Conservation (phyloP, 768 basidiomycete species). For the Mycena crocata region DNA sequence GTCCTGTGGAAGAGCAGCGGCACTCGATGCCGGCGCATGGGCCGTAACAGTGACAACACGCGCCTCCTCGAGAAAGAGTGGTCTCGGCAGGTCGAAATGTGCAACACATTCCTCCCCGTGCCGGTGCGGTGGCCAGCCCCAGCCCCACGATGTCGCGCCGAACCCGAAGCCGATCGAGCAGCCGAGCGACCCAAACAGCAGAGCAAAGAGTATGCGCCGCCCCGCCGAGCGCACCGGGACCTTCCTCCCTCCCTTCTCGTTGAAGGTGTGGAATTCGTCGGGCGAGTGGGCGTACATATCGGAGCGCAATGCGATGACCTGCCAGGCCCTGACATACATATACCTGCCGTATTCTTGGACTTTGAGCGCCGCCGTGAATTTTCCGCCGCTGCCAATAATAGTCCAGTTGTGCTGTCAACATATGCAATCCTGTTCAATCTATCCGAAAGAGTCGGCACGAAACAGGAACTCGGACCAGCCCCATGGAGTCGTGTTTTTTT, state of each 20-base stretch:
- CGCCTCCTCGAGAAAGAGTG: constrained; percentile 17
- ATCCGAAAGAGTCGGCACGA: no score
- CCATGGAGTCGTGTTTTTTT: no score
- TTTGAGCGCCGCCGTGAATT: no score
- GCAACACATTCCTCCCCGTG: constrained; percentile 24
- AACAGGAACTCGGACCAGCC: no score
- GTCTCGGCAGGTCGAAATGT: constrained; percentile 23
- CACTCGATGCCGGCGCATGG: constrained; percentile 2
- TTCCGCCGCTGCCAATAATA: no score
- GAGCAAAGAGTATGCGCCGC: constrained; percentile 21
- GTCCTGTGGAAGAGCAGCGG: not conserved
- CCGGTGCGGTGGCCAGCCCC: not conserved
- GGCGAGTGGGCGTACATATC: constrained; percentile 18
- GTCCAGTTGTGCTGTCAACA: no score
- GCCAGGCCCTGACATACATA: not conserved
- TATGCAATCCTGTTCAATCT: no score
- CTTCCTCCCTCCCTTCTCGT: constrained; percentile 10
- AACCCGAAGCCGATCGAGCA: constrained; percentile 24
- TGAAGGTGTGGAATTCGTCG: not conserved
- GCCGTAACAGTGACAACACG: constrained; percentile 21
- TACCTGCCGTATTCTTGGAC: not conserved
- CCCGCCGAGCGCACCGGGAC: constrained; percentile 8
- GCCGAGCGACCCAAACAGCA: constrained; percentile 21
- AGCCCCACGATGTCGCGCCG: constrained; percentile 17
- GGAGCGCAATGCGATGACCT: not conserved